These are phyloP conservation scores for Gypsophila paniculata DNA, from an alignment of 179 eudicot species.

Conservation along the genomic window DNA sequence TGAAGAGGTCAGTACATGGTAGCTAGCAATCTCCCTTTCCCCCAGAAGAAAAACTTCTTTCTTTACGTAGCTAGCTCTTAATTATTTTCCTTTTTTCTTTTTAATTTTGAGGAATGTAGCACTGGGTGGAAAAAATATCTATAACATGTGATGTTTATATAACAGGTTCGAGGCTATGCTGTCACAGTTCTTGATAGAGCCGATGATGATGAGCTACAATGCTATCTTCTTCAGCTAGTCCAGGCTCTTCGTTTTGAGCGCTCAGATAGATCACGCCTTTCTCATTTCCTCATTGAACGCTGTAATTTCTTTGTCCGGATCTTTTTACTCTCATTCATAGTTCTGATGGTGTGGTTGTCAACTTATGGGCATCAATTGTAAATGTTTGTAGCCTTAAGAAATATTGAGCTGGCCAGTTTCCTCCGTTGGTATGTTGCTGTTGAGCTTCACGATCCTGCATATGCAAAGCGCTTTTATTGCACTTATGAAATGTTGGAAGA, in stretches of 20 bases:
- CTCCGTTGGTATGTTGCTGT: slow-evolving; percentile 98
- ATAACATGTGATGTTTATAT: slow-evolving; percentile 4
- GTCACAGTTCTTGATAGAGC: slow-evolving; percentile 93
- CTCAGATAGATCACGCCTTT: slow-evolving; percentile 87
- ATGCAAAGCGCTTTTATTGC: slow-evolving; percentile 90
- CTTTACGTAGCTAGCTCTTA: not conserved
- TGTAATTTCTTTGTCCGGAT: slow-evolving; percentile 38
- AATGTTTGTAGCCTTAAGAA: slow-evolving; percentile 57
- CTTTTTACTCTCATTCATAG: slow-evolving; percentile 6
- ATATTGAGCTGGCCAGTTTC: slow-evolving; percentile 94
- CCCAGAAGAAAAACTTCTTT: not conserved
- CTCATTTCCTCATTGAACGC: slow-evolving; percentile 89
- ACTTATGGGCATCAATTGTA: slow-evolving; percentile 11
- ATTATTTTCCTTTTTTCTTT: not conserved
- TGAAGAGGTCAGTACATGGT: slow-evolving; percentile 75
- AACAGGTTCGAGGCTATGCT: slow-evolving; percentile 97
- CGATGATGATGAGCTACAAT: slow-evolving; percentile 96
- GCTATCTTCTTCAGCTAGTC: slow-evolving; percentile 95
- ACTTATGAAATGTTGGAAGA: slow-evolving; percentile 89
- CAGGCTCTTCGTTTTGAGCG: slow-evolving; percentile 99
- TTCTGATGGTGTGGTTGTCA: slow-evolving; percentile 11
- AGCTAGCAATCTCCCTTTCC: not conserved
- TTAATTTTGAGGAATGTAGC: too few relatives aligned
- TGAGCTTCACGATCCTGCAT: slow-evolving; percentile 89
- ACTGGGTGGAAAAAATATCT: not conserved